Base-by-base conservation (phyloP, 2,329 filamentous ascomycete genomes). In the Nannizziopsis barbatae region DNA sequence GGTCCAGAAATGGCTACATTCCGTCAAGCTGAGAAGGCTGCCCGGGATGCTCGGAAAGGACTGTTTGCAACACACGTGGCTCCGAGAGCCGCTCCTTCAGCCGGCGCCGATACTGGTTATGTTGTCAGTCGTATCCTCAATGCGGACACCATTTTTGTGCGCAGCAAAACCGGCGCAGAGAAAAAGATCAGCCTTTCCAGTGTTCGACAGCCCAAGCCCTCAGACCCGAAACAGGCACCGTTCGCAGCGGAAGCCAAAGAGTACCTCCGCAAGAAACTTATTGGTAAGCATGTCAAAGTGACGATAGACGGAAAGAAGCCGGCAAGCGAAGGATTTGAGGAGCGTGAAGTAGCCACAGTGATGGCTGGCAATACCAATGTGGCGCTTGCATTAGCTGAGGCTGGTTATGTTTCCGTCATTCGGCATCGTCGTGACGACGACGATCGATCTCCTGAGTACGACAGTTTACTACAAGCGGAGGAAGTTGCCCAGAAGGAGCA, bases 191-290 rank as follows among this genome's bases (percentile, higher is more conserved):
- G 83, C 65, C 74, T 98, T 51, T 95, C 87, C 73, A 96, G 90
- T 64, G 79, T 96, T 51, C 83, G 92, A 53, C 90, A 92, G 50
- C 92, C 92, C n/a, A 89, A 94, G 62, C 78, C 84, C 2, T 83
- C 81, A 42, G 90, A 96, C 64, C 78, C 86, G 15, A 83, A 86
- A 50, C 90, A 96, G 67, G 77, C 86, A 36, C 87, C 88, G 0
- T 98, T 90, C 73, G 78, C 81, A 56, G 84, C 92, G 10, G 90
- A 95, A 62, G 90, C 92, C 30, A 98, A 98, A 73, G 92, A 98
- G 64, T 96, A 90, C 63, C 67, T 96, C 55, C 82, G 92, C 48
- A 95, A 95, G 75, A 87, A 83, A 65, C 68, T 95, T 30, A 98
- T 98, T 60, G 92, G 89, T 52, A 98, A 98, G 74, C 86, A 95